Base-by-base conservation (phyloP, 169 alveolate genomes). In the Hepatocystis sp. region DNA sequence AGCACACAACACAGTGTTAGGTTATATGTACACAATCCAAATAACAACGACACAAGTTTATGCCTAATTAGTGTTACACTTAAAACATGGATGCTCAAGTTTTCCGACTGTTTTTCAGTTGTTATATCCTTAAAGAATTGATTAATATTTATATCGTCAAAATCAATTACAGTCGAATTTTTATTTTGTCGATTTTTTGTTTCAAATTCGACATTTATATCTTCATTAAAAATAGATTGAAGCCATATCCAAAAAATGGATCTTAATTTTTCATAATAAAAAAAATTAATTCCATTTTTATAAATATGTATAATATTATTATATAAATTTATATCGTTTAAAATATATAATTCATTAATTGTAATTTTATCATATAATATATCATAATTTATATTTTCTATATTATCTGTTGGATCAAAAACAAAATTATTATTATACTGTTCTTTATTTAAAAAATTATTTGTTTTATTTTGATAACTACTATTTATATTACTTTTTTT, bases 201-300 rank as follows among this genome's bases (percentile, higher is more conserved):
- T 7, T 56, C 52, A 21, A 40, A 68, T 10, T 66, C 34, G 10
- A 19, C 27, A 23, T 7, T n/a, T 40, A 36, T 10, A 8, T 8
- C 49, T 2, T 71, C 86, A 10, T 68, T 36, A 42, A 71, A 71
- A n/a, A 71, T 17, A 40, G 86, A 71, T 28, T 71, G 86, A 27
- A 71, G 55, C 86, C 86, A 71, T 34, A 71, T 8, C 86, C 86
- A 71, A 42, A 71, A 71, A 44, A 71, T 76, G 2, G 86, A 68
- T 21, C 86, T 58, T 32, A 71, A 46, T 5, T 71, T 63, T 36
- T 71, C 86, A 5, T 27, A 44, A 23, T 56, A 51, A 49, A 71
- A 71, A 56, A 71, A 61, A 15, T 55, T 17, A 19, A 44, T 36
- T 23, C 86, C 86, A 17, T 51, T 40, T 47, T 28, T 71, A 58